Conservation (phyloP, 2,329 filamentous ascomycete genomes). For the Pseudonectria buxi region DNA sequence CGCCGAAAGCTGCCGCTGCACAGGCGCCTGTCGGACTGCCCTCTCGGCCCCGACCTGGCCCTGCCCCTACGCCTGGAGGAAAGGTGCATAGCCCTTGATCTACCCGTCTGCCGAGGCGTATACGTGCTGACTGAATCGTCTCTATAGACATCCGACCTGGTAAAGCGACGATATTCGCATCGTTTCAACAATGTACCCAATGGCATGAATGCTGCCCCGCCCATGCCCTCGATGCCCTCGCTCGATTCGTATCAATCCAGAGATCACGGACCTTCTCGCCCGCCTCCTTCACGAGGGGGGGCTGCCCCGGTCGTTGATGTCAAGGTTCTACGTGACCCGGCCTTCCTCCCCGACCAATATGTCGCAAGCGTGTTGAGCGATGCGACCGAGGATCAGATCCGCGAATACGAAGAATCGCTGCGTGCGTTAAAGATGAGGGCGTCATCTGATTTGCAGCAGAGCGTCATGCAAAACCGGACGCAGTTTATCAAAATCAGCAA, state of each 20-base stretch:
- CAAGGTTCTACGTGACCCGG: slow-evolving; percentile 72
- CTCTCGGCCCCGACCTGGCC: slow-evolving; percentile 37
- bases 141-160: slow-evolving; percentile 65
- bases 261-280: slow-evolving; percentile 34
- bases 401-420: slow-evolving; percentile 69
- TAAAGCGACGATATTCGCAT: slow-evolving; percentile 91
- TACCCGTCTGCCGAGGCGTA: slow-evolving; percentile 1
- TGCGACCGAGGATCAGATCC: slow-evolving; percentile 81
- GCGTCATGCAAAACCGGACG: slow-evolving; percentile 91
- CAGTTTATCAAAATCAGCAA: slow-evolving; percentile 99
- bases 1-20: slow-evolving; percentile 20
- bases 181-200: slow-evolving; percentile 74
- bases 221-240: slow-evolving; percentile 62
- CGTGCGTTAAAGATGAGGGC: slow-evolving; percentile 72
- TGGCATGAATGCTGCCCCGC: slow-evolving; percentile 63
- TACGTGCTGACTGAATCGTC: slow-evolving; percentile 18
- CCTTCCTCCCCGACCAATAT: slow-evolving; percentile 72
- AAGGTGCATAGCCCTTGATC: slow-evolving; percentile 38
- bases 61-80: slow-evolving; percentile 46
- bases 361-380: slow-evolving; percentile 69
- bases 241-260: slow-evolving; percentile 51
- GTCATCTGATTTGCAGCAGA: slow-evolving; percentile 81
- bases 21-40: slow-evolving; percentile 18
- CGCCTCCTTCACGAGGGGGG: slow-evolving; percentile 46
- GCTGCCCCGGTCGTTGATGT: slow-evolving; percentile 65